These are phyloP conservation scores for Paspalum notatum DNA, from an alignment of 176 grass and related monocot species.

Conservation along the genomic window DNA sequence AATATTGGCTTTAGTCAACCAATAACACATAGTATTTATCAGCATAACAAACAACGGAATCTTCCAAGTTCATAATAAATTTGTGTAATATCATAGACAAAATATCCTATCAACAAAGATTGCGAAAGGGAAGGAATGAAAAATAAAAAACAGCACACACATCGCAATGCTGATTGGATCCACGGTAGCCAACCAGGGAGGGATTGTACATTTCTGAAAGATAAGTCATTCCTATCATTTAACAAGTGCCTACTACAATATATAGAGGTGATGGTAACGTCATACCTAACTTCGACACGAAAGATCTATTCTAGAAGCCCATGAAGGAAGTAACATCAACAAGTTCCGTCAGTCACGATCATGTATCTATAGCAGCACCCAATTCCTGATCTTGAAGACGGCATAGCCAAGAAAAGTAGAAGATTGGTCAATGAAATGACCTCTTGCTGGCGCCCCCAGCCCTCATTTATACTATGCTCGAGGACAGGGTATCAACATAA, in stretches of 20 bases:
- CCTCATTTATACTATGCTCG: neutral
- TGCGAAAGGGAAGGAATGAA: slow-evolving; percentile 15
- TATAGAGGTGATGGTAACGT: slow-evolving; percentile 33
- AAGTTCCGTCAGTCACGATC: slow-evolving; percentile 37
- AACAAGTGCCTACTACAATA: slow-evolving; percentile 28
- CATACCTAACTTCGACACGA: slow-evolving; percentile 21
- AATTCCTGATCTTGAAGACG: slow-evolving; percentile 20
- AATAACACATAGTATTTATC: neutral
- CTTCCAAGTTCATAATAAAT: slow-evolving; percentile 24
- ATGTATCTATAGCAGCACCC: slow-evolving; percentile 15
- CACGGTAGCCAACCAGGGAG: slow-evolving; percentile 14
- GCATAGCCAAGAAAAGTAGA: slow-evolving; percentile 24
- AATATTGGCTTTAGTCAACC: slow-evolving; percentile 13
- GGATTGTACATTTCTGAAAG: slow-evolving; percentile 26
- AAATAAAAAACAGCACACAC: slow-evolving; percentile 12
- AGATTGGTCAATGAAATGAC: neutral
- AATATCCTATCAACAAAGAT: neutral
- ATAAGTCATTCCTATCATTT: slow-evolving; percentile 29
- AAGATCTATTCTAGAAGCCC: slow-evolving; percentile 32
- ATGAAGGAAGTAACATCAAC: slow-evolving; percentile 26
- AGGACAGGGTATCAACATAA: neutral
- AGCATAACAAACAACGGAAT: slow-evolving; percentile 8
- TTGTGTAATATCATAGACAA: neutral
- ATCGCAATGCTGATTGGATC: neutral
- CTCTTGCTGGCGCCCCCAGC: neutral